Base-by-base conservation (phyloP, 495 filamentous ascomycete genomes). In the Niebla homalea region DNA sequence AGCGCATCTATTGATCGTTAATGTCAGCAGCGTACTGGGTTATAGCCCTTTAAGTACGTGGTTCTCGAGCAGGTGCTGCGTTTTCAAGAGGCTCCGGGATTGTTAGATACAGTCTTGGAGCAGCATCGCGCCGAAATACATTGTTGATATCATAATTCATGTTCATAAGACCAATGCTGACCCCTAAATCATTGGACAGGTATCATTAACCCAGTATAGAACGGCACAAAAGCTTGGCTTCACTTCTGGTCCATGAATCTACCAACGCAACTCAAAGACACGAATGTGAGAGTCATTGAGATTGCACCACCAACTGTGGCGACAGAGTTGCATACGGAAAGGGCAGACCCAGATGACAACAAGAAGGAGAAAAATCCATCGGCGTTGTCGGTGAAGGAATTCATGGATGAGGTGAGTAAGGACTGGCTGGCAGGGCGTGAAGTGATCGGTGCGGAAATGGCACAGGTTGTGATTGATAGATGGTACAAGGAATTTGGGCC, bases 221-320 rank as follows among this genome's bases (percentile, higher is more conserved):
- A 70, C 52, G 72, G 62, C 12, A 72, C 69, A 7, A 74, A 74
- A 43, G 66, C 70, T 5, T 73, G 67, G 67, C 15, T 69, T 40
- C 73, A 73, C 54, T 72, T 67, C 55, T 74, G 64, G 63, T 62
- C 50, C 43, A 67, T 74, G 62, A 70, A 63, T 39, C 61, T 76
- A 21, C 58, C 70, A 15, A 64, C 67, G 3, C 68, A 73, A 54
- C 55, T 74, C 6, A 37, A 43, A 18, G 55, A 63, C 10, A 60
- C 53, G 7, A 64, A 62, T 18, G 63, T 72, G 35, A 63, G 55
- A 21, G 67, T 73, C 0, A 55, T 75, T 14, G 69, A 72, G 59
- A 70, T 73, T 52, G 70, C 54, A 50, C 72, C 70, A 36, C 71
- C 71, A n/a, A 64, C 57, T 2, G 72, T 75, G 8, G 67, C 50